Evolutionary conservation across 345 rosid genomes (phyloP).

Genomic region (Brassica cretica): DNA sequence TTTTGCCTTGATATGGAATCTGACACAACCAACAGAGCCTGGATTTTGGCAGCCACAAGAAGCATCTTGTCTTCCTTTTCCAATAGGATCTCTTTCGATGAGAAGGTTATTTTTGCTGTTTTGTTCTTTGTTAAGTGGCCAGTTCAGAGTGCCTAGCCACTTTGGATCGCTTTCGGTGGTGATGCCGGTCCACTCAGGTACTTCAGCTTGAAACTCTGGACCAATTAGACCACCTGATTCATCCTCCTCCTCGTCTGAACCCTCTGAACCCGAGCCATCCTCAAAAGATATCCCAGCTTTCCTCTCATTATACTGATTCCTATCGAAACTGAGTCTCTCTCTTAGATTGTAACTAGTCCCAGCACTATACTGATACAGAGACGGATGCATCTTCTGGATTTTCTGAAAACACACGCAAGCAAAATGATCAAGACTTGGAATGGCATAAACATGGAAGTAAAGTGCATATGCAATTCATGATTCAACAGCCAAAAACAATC

Average conservation of each 20-base stretch:
- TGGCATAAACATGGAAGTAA: not conserved
- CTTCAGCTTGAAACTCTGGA: constrained; percentile 64
- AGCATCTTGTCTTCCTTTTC: constrained; percentile 73
- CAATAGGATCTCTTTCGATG: constrained; percentile 81
- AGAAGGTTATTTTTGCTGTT: constrained; percentile 21
- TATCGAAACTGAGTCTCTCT: constrained; percentile 51
- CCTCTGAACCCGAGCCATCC: constrained; percentile 25
- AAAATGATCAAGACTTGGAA: constrained; percentile 27
- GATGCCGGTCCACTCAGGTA: constrained; percentile 65
- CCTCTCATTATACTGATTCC: constrained; percentile 19
- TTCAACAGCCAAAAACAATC: not conserved
- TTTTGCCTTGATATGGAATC: constrained; percentile 64
- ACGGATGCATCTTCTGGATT: constrained; percentile 76
- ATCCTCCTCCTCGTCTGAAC: constrained; percentile 40
- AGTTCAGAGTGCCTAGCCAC: constrained; percentile 72
- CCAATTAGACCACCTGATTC: constrained; percentile 52
- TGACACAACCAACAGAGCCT: constrained; percentile 69
- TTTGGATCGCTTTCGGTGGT: constrained; percentile 58
- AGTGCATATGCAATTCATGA: not conserved
- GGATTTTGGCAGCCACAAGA: constrained; percentile 68
- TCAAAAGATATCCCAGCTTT: not conserved
- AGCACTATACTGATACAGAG: constrained; percentile 62
- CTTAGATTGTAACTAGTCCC: constrained; percentile 73
- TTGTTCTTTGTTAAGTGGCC: constrained; percentile 62
- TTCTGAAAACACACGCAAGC: constrained; percentile 47